Evolutionary conservation across 2,329 filamentous ascomycete genomes (phyloP).

Genomic region (Pestalotiopsis sp.): DNA sequence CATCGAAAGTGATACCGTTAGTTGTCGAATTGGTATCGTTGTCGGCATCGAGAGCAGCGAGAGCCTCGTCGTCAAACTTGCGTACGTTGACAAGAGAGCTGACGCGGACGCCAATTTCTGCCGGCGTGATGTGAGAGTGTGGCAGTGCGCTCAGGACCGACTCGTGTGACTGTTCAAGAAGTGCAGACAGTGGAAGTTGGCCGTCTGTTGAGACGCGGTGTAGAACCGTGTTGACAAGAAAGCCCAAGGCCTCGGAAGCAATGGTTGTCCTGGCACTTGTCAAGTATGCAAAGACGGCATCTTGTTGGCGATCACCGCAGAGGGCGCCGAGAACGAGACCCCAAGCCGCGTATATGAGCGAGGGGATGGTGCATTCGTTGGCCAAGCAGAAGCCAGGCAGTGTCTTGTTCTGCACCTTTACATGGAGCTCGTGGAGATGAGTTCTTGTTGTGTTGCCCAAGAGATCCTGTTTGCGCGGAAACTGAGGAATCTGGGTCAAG

Average conservation of each 20-base stretch:
- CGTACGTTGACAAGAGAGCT: slow-evolving; percentile 13
- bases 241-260: slow-evolving; percentile 12
- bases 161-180: neutral
- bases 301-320: neutral
- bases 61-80: slow-evolving; percentile 12
- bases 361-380: slow-evolving; percentile 13
- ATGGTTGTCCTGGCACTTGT: slow-evolving; percentile 10
- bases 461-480: neutral
- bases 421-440: slow-evolving; percentile 6
- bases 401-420: neutral
- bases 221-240: slow-evolving; percentile 15
- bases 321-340: slow-evolving; percentile 9
- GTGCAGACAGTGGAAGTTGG: neutral
- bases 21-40: neutral
- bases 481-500: neutral
- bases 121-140: slow-evolving; percentile 11
- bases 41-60: neutral
- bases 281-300: slow-evolving; percentile 13
- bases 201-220: neutral
- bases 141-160: slow-evolving; percentile 10
- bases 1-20: slow-evolving; percentile 6
- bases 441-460: neutral
- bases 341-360: slow-evolving; percentile 12
- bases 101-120: slow-evolving; percentile 8
- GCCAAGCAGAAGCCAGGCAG: slow-evolving; percentile 6